Evolutionary conservation across 2,329 filamentous ascomycete species (phyloP).

Genomic region (Neonectria coccinea): DNA sequence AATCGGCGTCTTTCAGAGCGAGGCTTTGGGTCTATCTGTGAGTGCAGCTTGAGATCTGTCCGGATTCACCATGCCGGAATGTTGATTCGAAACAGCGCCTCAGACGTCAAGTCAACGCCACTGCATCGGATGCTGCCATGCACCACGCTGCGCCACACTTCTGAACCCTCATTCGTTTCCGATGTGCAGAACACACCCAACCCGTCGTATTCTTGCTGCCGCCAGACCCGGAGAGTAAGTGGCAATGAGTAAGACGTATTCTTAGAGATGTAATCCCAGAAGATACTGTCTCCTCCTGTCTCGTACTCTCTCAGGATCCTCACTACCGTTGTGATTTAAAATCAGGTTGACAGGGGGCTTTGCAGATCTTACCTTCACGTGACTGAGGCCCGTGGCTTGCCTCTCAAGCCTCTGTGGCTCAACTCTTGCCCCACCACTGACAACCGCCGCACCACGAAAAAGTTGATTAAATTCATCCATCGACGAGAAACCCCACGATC

Average conservation of each 20-base stretch:
- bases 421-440: conserved; percentile 49
- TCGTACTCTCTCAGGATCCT: too few relatives aligned
- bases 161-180: conserved; percentile 22
- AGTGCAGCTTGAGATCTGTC: not conserved
- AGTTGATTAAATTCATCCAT: conserved; percentile 54
- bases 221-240: conserved; percentile 34
- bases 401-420: conserved; percentile 43
- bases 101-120: conserved; percentile 1
- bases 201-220: conserved; percentile 30
- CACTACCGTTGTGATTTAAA: not conserved
- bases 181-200: not conserved
- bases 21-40: not conserved
- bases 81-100: not conserved
- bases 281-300: conserved; percentile 1
- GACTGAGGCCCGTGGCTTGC: conserved; percentile 31
- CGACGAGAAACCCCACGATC: conserved; percentile 55
- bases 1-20: not conserved
- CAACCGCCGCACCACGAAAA: conserved; percentile 56
- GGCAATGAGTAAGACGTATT: conserved; percentile 10
- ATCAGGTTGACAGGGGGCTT: not conserved
- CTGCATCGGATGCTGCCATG: conserved; percentile 2
- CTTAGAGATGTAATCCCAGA: conserved; percentile 19
- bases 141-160: conserved; percentile 36
- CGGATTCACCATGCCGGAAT: not conserved
- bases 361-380: conserved; percentile 43